Evolutionary conservation across 345 rosid genomes (phyloP), one percentile per base, ranked within the genome.

Genomic region (Syzygium aromaticum): DNA sequence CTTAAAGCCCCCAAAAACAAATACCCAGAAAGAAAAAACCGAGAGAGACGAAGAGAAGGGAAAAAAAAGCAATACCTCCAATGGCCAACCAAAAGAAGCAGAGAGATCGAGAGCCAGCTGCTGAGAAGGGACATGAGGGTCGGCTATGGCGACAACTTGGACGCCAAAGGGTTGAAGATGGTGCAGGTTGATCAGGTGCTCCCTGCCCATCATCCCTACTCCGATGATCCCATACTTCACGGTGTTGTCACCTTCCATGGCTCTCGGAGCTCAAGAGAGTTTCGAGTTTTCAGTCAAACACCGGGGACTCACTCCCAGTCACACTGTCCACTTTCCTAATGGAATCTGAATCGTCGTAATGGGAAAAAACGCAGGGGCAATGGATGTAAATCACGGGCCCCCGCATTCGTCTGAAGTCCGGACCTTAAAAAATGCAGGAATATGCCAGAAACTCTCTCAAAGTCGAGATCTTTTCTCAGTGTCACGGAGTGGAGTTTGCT

Each of bases 191-290:
- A 95, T 91, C 87, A 97, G 94, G 88, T 96, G 98, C 84, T 97
- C 98, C 90, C 99, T 95, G 83, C 99, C 99, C 99, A 97, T 96
- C 98, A 97, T 95, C 82, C 99, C 99, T 51, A 95, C 93, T 38
- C 99, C 99, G 46, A 97, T 89, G 91, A 96, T 94, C 64, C 98
- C 98, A 83, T 97, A 97, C 90, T 89, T 96, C 82, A 86, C 90
- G 9, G 57, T 85, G n/a, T 10, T 43, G 17, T 28, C 83, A 38
- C 49, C 49, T 73, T 10, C 82, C 82, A 73, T 73, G 49, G 82
- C 27, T 40, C 82, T 38, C 11, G 82, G 82, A 17, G 49, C 49
- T 38, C 82, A 5, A 67, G 49, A 38, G 11, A 73, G 82, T 38
- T 10, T 33, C 46, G 8, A 73, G 49, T 33, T 73, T 33, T 33